phyloP scores from a whole-genome alignment of 2,329 filamentous ascomycete genomes.

The Colletotrichum sp. region DNA sequence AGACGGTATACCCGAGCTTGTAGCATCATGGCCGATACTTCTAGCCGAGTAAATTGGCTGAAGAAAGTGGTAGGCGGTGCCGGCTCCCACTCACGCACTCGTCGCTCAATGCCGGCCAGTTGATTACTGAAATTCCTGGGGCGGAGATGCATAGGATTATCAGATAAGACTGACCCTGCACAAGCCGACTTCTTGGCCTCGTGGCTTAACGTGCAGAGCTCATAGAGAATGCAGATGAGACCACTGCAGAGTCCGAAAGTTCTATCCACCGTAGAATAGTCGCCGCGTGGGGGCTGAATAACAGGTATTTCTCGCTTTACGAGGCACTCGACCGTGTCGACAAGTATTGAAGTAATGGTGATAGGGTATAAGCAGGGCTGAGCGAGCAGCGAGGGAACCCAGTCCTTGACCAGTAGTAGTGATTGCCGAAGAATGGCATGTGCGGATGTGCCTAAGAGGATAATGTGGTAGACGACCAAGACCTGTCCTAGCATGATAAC shows the following conservation, averaged over 20 bases:
- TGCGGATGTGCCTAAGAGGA: background rate
- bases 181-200: background rate
- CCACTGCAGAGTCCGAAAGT: background rate
- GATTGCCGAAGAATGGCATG: background rate
- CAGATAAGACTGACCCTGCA: background rate
- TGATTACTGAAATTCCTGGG: background rate
- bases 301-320: background rate
- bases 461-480: background rate
- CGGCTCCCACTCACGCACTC: background rate
- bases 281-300: background rate
- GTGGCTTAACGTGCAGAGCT: background rate
- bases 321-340: background rate
- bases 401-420: background rate
- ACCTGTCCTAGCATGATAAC: background rate
- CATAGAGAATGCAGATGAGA: background rate
- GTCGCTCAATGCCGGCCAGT: background rate
- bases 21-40: background rate
- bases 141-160: background rate
- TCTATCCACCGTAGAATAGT: background rate
- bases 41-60: background rate
- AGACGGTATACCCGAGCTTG: background rate
- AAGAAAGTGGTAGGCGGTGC: background rate
- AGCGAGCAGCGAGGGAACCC: background rate
- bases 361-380: background rate
- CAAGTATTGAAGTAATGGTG: background rate